Evolutionary conservation across 495 filamentous ascomycete genomes (phyloP), one percentile per base, ranked within the genome.

Genomic region (Articulospora tetracladia): DNA sequence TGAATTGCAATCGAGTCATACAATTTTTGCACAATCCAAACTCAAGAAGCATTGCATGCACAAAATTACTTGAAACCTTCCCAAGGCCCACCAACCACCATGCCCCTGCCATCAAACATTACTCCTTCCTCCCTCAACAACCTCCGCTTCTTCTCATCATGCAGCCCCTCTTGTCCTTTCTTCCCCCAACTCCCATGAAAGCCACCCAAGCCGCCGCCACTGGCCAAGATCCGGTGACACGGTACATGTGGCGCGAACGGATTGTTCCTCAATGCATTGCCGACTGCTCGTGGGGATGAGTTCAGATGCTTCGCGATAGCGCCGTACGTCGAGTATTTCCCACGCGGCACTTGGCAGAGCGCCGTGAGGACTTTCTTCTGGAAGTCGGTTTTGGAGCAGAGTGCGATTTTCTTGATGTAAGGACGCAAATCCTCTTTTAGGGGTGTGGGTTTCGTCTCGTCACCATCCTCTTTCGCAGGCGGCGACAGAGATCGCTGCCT

Each of bases 201-300:
- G 0, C 80, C 80, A 41, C 80, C 80, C 1, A 83, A 66, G 0
- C 68, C 50, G 4, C 76, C 74, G 30, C 72, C 76, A 23, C 74
- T 76, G 10, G 80, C 68, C 15, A 83, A 60, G 59, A 81, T 71
- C 54, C 83, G 68, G 72, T 84, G 76, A 68, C 77, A 78, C 20
- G 79, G 76, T 32, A 91, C 86, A 23, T 78, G 74, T 0, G 88
- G 87, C 28, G 87, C 87, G 63, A 85, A 90, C 0, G 86, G 87
- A 62, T 90, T 91, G n/a, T 77, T 81, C 11, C 90, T 79, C 68
- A 91, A 79, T 0, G 90, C 90, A 59, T 86, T 89, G 10, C 91
- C 91, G 1, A 96, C 87, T 0, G 91, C 91, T 1, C 91, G 79
- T 22, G 91, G 86, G 4, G 87, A 90, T 1, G 87, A 89, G 13